Evolutionary conservation across 2,329 filamentous ascomycete species (phyloP).

Genomic region (Chaetomiaceae sp.): DNA sequence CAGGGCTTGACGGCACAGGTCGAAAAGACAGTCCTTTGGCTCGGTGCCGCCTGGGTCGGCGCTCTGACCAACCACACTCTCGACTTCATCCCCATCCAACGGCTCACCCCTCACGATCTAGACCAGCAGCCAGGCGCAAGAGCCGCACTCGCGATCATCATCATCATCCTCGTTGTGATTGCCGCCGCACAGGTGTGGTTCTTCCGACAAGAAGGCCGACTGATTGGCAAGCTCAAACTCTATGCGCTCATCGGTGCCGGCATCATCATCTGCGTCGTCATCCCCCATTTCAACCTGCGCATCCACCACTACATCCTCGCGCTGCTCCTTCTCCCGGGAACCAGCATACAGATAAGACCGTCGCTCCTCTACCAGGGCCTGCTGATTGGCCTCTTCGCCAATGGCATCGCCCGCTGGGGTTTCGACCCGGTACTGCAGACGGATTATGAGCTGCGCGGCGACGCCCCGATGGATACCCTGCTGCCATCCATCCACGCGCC

Average conservation of each 20-base stretch:
- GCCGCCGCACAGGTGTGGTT: slow-evolving; percentile 74
- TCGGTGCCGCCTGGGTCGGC: slow-evolving; percentile 87
- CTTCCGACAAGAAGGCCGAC: slow-evolving; percentile 78
- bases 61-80: slow-evolving; percentile 94
- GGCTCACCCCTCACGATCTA: slow-evolving; percentile 87
- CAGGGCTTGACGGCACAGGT: slow-evolving; percentile 72
- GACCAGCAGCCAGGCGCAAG: slow-evolving; percentile 84
- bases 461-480: slow-evolving; percentile 57
- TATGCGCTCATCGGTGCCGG: slow-evolving; percentile 64
- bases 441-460: slow-evolving; percentile 64
- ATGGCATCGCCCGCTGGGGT: slow-evolving; percentile 90
- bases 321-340: slow-evolving; percentile 81
- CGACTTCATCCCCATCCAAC: slow-evolving; percentile 86
- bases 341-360: slow-evolving; percentile 80
- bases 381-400: slow-evolving; percentile 85
- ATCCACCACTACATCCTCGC: slow-evolving; percentile 95
- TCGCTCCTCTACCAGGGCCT: slow-evolving; percentile 85
- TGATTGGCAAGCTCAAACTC: slow-evolving; percentile 71
- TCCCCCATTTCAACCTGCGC: slow-evolving; percentile 75
- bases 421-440: slow-evolving; percentile 89
- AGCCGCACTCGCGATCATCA: slow-evolving; percentile 72
- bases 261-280: slow-evolving; percentile 65
- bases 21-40: slow-evolving; percentile 86
- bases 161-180: slow-evolving; percentile 65
- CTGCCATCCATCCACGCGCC: slow-evolving; percentile 53